Evolutionary conservation across 2,329 filamentous ascomycete species (phyloP), one percentile per base, ranked within the genome.

Genomic region (Aspergillus aculeatinus): DNA sequence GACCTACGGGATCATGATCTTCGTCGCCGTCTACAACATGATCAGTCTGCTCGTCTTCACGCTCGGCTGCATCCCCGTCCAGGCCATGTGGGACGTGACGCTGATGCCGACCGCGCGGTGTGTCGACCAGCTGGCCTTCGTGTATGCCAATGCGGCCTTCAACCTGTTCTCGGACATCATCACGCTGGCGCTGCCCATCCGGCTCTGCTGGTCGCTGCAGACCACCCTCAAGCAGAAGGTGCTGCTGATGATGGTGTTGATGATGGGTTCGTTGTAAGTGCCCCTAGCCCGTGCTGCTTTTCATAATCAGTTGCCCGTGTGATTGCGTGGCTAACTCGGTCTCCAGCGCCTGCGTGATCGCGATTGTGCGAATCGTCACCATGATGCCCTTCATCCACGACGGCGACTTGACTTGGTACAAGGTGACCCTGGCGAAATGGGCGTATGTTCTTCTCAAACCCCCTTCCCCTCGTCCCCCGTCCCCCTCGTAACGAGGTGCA

Each of bases 1-100:
- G 62, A 64, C 63, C 14, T 65, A 53, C 16, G 64, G 27, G n/a
- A 65, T 65, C 53, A 65, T 65, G 52, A 39, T 12, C 14, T 65
- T 65, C 14, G 64, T 65, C 12, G 58, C 57, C 11, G 10, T 65
- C 2, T 65, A 65, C 61, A 60, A 53, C 29, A 52, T 65, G 4
- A 21, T 65, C 29, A 65, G 60, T 39, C 56, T 65, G 16, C 42
- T 65, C 3, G 33, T 65, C 29, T 63, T 63, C 47, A 65, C 63
- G 19, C 52, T 63, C 3, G 60, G 60, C 9, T 65, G 64, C 19
- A 57, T 44, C 3, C 64, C 64, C 4, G 51, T 63, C 1, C 31
- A 53, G 5, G 64, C 64, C 5, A 59, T 51, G 35, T 65, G 64
- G 64, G 64, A 65, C 27, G 47, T 65, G 5, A 56, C 63, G 1